Conservation (phyloP, 2,329 filamentous ascomycete species). For the Capronia coronata region DNA sequence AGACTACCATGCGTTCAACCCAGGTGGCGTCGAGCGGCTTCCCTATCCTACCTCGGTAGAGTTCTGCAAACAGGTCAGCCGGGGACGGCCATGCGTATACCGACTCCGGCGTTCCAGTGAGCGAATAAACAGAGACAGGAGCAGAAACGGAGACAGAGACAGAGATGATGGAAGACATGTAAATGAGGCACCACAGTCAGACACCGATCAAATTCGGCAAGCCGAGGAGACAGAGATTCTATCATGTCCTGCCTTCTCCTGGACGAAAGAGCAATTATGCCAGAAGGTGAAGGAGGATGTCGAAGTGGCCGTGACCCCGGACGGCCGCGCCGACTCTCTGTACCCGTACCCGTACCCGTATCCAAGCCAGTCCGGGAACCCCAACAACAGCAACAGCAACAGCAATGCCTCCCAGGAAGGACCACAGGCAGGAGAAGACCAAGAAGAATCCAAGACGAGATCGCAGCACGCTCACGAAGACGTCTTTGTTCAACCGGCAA, state of each 20-base stretch:
- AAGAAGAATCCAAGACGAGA: too few relatives aligned
- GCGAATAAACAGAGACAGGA: neutral
- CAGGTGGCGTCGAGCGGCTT: constrained; percentile 11
- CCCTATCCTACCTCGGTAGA: constrained; percentile 22
- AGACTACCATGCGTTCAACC: constrained; percentile 27
- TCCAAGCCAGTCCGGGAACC: neutral
- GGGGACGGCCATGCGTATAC: constrained; percentile 23
- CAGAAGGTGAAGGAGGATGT: constrained; percentile 17
- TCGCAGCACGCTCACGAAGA: constrained; percentile 13
- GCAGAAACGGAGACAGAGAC: neutral
- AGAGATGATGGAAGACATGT: neutral
- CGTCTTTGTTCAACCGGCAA: constrained; percentile 27
- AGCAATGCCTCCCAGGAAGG: neutral
- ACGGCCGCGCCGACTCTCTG: constrained; percentile 26
- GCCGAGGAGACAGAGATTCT: too few relatives aligned
- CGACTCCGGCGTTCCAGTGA: constrained; percentile 9
- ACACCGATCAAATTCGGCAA: too few relatives aligned
- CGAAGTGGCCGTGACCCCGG: constrained; percentile 27
- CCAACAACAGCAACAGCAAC: neutral
- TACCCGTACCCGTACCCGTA: constrained; percentile 3
- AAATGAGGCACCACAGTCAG: too few relatives aligned
- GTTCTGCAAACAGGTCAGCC: constrained; percentile 26
- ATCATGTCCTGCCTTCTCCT: constrained; percentile 19
- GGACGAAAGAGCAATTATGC: constrained; percentile 20
- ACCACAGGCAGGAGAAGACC: too few relatives aligned